Evolutionary conservation across 75 land plant species (phyloP), one percentile per base, ranked within the genome.

Genomic region (Sequoiadendron giganteum): DNA sequence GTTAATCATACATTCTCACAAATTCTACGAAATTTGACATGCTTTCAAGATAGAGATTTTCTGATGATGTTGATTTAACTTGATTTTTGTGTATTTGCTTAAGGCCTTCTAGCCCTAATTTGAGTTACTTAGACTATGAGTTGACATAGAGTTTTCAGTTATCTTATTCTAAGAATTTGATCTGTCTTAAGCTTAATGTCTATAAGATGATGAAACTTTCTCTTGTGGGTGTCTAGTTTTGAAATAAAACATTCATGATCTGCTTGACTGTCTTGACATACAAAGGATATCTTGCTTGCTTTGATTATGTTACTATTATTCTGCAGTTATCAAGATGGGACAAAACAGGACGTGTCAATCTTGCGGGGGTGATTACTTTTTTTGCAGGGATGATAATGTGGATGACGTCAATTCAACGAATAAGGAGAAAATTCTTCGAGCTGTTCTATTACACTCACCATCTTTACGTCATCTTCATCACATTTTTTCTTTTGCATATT

Each of bases 361-460:
- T 96, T 36, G 93, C 99, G 6, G 99, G 99, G 3, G 92, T 88
- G 70, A 90, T 94, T 34, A 86, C 94, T 45, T 89, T 94, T 14
- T 42, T 88, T 4, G 84, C 90, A 32, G 95, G 94, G 36, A 32
- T 95, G n/a, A 86, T 91, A 16, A 95, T 97, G 78, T 96, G 96
- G 96, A 89, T 94, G 73, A 96, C 99, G 18, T 94, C 99, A 11
- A 90, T 97, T 39, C 93, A 93, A 19, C 90, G 38, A 48, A 86
- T 97, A 39, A 89, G 99, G 70, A 86, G 95, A 90, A 89, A 85
- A 49, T 80, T 58, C 49, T 97, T 96, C 85, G 94, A 96, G 86
- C 18, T 93, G 42, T 97, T 97, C 92, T 97, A 90, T 87, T 92
- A 75, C 65, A 91, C 93, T 28, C 99, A 97, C 88, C 99, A 97